A percentile compares a stretch with the other conserved stretches of the same genome.
phyloP scores from a whole-genome alignment of 345 rosid genomes.

The Eutrema heterophyllum region DNA sequence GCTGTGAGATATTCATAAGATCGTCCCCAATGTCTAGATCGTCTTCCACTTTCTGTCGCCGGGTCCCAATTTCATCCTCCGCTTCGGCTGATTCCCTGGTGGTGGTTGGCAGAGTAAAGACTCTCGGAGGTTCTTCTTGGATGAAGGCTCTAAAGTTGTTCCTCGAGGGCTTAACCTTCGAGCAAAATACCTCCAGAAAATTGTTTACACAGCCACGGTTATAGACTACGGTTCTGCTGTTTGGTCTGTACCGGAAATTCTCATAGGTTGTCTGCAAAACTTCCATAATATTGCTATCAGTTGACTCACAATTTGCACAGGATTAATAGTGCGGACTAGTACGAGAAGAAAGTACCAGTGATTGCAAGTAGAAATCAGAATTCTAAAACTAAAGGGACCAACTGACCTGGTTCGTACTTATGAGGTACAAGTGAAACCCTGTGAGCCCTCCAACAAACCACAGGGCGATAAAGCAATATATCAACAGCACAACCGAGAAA shows the following conservation, averaged over 20 bases:
- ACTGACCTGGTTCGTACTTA: conserved; percentile 86
- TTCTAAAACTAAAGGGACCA: neutral
- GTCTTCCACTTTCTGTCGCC: conserved; percentile 86
- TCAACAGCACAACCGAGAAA: conserved; percentile 69
- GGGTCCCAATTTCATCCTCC: conserved; percentile 49
- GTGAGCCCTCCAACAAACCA: conserved; percentile 99
- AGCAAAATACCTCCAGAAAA: conserved; percentile 82
- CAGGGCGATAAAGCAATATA: conserved; percentile 74
- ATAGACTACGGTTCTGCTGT: conserved; percentile 61
- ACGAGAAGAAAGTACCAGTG: neutral
- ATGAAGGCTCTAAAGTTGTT: conserved; percentile 74
- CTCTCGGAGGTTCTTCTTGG: conserved; percentile 56
- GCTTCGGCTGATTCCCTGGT: conserved; percentile 45
- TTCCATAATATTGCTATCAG: neutral
- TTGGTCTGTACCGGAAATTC: conserved; percentile 83
- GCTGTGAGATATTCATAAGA: conserved; percentile 81
- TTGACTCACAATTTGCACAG: neutral
- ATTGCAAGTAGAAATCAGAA: neutral
- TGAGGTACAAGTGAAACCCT: conserved; percentile 92
- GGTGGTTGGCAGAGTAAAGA: conserved; percentile 37
- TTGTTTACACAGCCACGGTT: conserved; percentile 62
- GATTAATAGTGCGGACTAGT: neutral
- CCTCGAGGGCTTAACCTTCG: conserved; percentile 67
- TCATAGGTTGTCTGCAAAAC: conserved; percentile 87
- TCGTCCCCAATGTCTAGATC: conserved; percentile 88